Conservation (phyloP, 768 basidiomycete species). For the Pisolithus microcarpus region DNA sequence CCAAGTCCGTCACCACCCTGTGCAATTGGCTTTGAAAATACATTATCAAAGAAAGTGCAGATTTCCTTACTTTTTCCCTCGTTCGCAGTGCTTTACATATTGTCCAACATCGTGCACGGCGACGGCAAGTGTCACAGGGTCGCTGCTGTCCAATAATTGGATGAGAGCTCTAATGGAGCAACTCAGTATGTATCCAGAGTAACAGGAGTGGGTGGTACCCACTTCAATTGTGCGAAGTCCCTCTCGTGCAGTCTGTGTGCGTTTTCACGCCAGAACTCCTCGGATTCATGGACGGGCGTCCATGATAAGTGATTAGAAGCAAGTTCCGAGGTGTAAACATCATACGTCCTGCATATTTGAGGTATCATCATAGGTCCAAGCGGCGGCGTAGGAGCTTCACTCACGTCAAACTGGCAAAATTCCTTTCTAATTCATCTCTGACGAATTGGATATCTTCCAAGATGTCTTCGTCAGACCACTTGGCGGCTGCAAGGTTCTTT, state of each 20-base stretch:
- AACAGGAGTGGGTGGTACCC: slow-evolving; percentile 6
- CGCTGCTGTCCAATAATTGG: slow-evolving; percentile 56
- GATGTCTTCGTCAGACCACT: slow-evolving; percentile 95
- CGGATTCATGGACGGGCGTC: slow-evolving; percentile 94
- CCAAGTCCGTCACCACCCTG: slow-evolving; percentile 76
- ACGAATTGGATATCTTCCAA: slow-evolving; percentile 87
- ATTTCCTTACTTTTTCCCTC: slow-evolving; percentile 76
- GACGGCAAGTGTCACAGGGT: slow-evolving; percentile 80
- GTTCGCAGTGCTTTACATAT: slow-evolving; percentile 86
- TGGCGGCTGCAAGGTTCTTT: slow-evolving; percentile 74
- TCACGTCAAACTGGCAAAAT: slow-evolving; percentile 88
- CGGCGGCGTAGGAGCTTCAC: slow-evolving; percentile 19
- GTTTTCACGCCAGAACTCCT: slow-evolving; percentile 98
- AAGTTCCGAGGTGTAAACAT: slow-evolving; percentile 91
- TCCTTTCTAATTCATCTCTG: slow-evolving; percentile 72
- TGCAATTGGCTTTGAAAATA: background rate
- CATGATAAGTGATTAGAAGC: slow-evolving; percentile 87
- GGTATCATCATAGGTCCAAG: background rate
- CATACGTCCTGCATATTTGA: slow-evolving; percentile 67
- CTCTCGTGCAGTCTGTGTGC: slow-evolving; percentile 79
- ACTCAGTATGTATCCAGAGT: background rate
- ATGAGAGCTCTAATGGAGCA: slow-evolving; percentile 56
- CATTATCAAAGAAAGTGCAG: background rate
- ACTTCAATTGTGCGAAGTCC: slow-evolving; percentile 83
- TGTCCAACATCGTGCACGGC: slow-evolving; percentile 91